phyloP scores from a whole-genome alignment of 768 basidiomycete genomes.

The Postia placenta region DNA sequence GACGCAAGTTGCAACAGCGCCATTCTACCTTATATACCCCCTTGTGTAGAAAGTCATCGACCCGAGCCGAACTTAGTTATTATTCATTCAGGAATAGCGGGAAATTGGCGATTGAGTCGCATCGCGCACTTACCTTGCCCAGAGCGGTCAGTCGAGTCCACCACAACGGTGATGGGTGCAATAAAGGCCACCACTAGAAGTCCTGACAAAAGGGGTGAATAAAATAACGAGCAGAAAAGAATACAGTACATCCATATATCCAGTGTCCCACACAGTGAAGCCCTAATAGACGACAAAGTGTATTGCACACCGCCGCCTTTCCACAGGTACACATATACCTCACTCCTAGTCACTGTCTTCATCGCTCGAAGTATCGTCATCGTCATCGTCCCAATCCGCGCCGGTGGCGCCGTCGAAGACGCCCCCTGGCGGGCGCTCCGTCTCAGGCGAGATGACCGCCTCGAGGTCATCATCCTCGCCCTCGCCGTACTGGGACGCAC shows the following conservation, averaged over 20 bases:
- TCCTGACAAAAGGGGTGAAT: background rate
- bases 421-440: slow-evolving; percentile 12
- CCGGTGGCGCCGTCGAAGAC: slow-evolving; percentile 1
- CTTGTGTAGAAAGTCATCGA: background rate
- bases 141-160: too few relatives aligned
- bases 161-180: too few relatives aligned
- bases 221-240: background rate
- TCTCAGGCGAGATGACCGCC: slow-evolving; percentile 13
- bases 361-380: slow-evolving; percentile 22
- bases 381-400: slow-evolving; percentile 16
- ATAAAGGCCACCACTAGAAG: background rate
- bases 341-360: slow-evolving; percentile 25
- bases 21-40: background rate
- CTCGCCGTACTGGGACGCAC: slow-evolving; percentile 3
- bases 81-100: background rate
- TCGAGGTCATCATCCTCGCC: slow-evolving; percentile 16
- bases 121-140: background rate
- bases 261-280: background rate
- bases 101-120: background rate
- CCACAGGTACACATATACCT: background rate
- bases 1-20: background rate
- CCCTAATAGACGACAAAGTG: background rate
- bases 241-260: background rate
- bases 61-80: background rate
- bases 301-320: too few relatives aligned